Evolutionary conservation across 2,329 filamentous ascomycete genomes (phyloP).

Genomic region (Xylariaceae sp.): DNA sequence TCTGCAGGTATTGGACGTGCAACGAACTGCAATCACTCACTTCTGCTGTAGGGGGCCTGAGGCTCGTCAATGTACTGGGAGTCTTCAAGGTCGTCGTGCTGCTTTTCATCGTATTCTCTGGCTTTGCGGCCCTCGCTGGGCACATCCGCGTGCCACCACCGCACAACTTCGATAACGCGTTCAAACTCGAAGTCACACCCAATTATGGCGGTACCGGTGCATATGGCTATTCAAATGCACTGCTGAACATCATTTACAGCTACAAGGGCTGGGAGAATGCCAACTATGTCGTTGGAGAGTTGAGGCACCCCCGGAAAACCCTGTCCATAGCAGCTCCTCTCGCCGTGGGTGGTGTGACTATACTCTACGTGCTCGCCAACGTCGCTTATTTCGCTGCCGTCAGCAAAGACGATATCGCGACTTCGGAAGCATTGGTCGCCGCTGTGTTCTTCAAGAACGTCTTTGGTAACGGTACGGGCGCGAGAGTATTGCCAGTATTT

Average conservation of each 20-base stretch:
- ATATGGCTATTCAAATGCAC: slow-evolving; percentile 54
- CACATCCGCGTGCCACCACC: slow-evolving; percentile 48
- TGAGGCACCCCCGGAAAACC: slow-evolving; percentile 54
- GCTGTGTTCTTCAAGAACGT: slow-evolving; percentile 61
- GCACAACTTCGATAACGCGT: slow-evolving; percentile 57
- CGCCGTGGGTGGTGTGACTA: slow-evolving; percentile 56
- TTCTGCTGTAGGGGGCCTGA: slow-evolving; percentile 43
- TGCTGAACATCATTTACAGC: slow-evolving; percentile 58
- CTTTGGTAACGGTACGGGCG: slow-evolving; percentile 55
- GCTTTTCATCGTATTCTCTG: slow-evolving; percentile 60
- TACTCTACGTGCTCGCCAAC: slow-evolving; percentile 63
- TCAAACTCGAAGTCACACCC: slow-evolving; percentile 42
- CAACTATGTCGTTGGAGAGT: slow-evolving; percentile 59
- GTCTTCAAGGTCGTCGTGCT: slow-evolving; percentile 60
- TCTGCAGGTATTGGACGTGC: too few species aligned
- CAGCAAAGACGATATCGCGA: slow-evolving; percentile 55
- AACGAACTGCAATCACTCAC: too few species aligned
- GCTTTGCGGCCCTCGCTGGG: slow-evolving; percentile 55
- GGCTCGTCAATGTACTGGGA: slow-evolving; percentile 57
- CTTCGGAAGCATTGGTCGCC: slow-evolving; percentile 59
- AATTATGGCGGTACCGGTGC: slow-evolving; percentile 48
- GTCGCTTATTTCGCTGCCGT: slow-evolving; percentile 65
- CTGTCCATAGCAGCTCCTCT: slow-evolving; percentile 55
- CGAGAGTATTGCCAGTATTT: slow-evolving; percentile 49
- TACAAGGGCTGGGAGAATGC: slow-evolving; percentile 65